Evolutionary conservation across 768 basidiomycete genomes (phyloP), one percentile per base, ranked within the genome.

Genomic region (Cubamyces lactineus): DNA sequence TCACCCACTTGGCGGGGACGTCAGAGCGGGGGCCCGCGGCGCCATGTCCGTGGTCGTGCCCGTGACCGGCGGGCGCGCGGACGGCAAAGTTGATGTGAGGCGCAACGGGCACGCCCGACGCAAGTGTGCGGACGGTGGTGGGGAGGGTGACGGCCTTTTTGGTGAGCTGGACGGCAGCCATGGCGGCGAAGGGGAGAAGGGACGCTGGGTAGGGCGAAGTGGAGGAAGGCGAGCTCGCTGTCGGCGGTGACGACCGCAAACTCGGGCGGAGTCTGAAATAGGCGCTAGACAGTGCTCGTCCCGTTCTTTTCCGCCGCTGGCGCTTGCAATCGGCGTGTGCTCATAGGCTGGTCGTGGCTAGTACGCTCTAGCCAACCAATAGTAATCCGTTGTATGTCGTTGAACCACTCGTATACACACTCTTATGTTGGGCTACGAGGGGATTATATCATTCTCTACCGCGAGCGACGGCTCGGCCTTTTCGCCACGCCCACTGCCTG

Each of bases 121-220:
- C 82, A 60, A 92, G 84, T 6, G 86, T 80, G 71, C 91, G 85
- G 66, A 92, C 86, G 38, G 93, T 92, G 60, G 94, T 92, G 38
- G 89, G 76, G 65, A 96, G 79, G 75, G 86, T 92, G 70, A 93
- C 79, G 65, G 89, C 88, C 78, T 87, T 93, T 88, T 88, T 91
- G 70, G 85, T 80, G 79, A 82, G 86, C 73, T 87, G 83, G 74
- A 88, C 79, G 68, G 86, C 78, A 73, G 87, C 85, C 86, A 90
- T 90, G 76, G 76, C 72, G 72, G 19, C 61, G 54, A 30, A 45
- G 43, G 53, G 21, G 17, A n/a, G 53, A 46, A 26, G 21, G 42
- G 51, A 23, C 42, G 42, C 53, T 34, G 40, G 21, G 46, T 15
- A 53, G 58, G 40, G 40, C 62, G 63, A 53, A 61, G 65, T 70